Base-by-base conservation (phyloP, 208 protist genomes). In the Naegleria lovaniensis region DNA sequence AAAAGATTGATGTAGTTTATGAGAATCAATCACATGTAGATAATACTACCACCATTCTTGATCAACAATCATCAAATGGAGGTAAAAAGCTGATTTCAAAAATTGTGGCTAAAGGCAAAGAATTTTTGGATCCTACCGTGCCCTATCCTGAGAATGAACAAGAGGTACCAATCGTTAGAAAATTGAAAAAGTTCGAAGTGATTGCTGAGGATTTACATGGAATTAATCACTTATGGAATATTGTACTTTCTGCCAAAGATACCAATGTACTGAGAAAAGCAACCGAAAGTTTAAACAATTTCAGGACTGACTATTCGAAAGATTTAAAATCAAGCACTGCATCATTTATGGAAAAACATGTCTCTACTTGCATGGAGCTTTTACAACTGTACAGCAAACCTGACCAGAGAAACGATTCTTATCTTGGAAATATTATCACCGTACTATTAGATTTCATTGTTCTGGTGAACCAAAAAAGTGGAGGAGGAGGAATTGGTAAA, bases 61-160 rank as follows among this genome's bases (percentile, higher is more conserved):
- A 36, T 13, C 7, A 36, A 6, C 25, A 79, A 79, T n/a, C 19
- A 79, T 33, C 16, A 36, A 36, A 79, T 1, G 7, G 6, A 36
- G 39, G 83, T 43, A 85, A 51, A 19, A 85, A 85, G 16, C n/a
- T 48, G 7, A 85, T 85, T 85, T 48, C 83, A 25, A 85, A 85
- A 22, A 85, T 85, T 16, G 36, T 48, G 5, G 6, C 29, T 19
- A 85, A 51, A 39, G 40, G 33, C 9, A 48, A 43, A 85, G 33
- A 22, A 43, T 43, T 48, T n/a, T 43, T 48, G 16, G 33, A 39
- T 22, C 40, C 83, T 16, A 9, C 83, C 7, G 1, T 33, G 16
- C 13, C 13, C 11, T 48, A 33, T 33, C n/a, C n/a, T 43, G 13
- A 25, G n/a, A 38, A 2, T 22, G 83, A 85, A 29, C 15, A 39